These are phyloP conservation scores for Paecilomyces sp. DNA, from an alignment of 2,329 filamentous ascomycete genomes.

Conservation along the genomic window DNA sequence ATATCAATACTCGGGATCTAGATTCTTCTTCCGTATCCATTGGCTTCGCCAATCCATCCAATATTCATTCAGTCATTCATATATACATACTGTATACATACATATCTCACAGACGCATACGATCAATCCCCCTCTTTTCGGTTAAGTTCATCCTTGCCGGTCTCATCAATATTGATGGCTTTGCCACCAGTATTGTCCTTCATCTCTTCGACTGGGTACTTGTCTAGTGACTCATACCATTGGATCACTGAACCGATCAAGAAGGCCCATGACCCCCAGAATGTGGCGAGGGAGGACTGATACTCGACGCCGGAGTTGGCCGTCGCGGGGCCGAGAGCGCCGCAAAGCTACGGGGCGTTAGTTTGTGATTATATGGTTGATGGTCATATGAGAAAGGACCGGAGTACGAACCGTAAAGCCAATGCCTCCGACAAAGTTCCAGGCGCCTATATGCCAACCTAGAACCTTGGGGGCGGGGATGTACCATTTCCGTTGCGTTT, in stretches of 20 bases:
- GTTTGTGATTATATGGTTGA: not conserved
- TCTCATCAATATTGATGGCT: not conserved
- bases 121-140: not conserved
- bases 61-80: too few relatives aligned
- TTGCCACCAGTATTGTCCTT: not conserved
- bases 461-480: constrained; percentile 49
- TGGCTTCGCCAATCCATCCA: too few relatives aligned
- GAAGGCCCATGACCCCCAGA: constrained; percentile 36
- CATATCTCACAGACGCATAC: not conserved
- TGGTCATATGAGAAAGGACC: not conserved
- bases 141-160: not conserved
- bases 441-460: constrained; percentile 61
- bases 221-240: constrained; percentile 44
- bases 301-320: constrained; percentile 38
- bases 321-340: constrained; percentile 47
- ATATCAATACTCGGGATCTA: too few relatives aligned
- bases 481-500: constrained; percentile 60
- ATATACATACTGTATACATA: too few relatives aligned
- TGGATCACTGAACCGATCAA: constrained; percentile 42
- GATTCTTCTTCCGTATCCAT: too few relatives aligned
- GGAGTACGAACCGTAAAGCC: constrained; percentile 48
- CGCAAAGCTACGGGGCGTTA: constrained; percentile 35
- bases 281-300: constrained; percentile 41
- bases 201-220: constrained; percentile 37
- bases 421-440: constrained; percentile 58